phyloP scores from a whole-genome alignment of 2,329 filamentous ascomycete species.

The Neopestalotiopsis sp. region DNA sequence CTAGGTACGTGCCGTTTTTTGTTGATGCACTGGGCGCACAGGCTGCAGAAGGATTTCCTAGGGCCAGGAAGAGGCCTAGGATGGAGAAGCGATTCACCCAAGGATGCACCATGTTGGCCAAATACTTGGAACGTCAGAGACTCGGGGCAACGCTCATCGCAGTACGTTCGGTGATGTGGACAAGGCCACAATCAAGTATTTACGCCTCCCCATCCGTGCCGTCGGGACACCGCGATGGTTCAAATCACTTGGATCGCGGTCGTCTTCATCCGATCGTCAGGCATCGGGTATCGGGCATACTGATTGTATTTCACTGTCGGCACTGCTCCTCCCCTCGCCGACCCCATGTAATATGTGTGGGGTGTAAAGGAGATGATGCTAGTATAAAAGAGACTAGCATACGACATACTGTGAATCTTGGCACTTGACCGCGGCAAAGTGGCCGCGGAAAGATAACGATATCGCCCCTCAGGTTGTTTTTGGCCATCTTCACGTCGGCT shows the following conservation, averaged over 20 bases:
- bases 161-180: not conserved
- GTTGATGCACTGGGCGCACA: constrained; percentile 27
- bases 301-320: not conserved
- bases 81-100: not conserved
- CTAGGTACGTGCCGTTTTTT: constrained; percentile 40
- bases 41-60: not conserved
- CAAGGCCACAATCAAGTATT: not conserved
- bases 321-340: not conserved
- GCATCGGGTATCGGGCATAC: not conserved
- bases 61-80: not conserved
- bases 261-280: not conserved
- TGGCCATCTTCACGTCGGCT: not conserved
- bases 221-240: not conserved
- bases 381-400: constrained; percentile 1
- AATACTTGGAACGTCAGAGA: no score
- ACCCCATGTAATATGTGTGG: not conserved
- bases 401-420: not conserved
- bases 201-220: not conserved
- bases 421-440: not conserved
- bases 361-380: not conserved
- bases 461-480: not conserved
- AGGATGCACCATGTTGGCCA: not conserved
- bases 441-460: constrained; percentile 2
- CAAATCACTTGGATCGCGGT: not conserved
- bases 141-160: not conserved